Evolutionary conservation across 805 yeast species (phyloP), one percentile per base, ranked within the genome.

Genomic region (Yarrowia sp.): DNA sequence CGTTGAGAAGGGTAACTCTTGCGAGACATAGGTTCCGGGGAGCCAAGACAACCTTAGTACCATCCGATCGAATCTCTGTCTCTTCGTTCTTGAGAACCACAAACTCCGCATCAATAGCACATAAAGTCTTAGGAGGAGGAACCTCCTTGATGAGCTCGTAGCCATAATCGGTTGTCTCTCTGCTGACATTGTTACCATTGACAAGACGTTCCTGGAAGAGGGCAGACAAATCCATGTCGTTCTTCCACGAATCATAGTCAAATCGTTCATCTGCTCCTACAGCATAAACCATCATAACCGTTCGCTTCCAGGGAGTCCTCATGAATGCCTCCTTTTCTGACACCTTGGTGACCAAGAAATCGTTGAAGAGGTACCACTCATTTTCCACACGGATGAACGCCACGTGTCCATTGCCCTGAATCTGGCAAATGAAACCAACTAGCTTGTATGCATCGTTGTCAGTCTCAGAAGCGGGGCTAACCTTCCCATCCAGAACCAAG

Each of bases 81-180:
- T 87, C 85, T 69, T 92, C 98, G 4, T 89, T 89, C 56, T 85
- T 84, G 33, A 92, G 74, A 32, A 86, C 83, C 2, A 95, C 98
- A 80, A 96, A 95, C 75, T 95, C 99, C 0, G 99, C 98, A 79
- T 95, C 99, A 65, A 95, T 88, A 0, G 98, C 99, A 19, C 93
- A 86, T 41, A 92, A 74, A 0, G 90, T 79, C 0, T 97, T 97
- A 0, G 86, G 81, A 21, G 72, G 71, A 0, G 97, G 97, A 0
- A 90, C 89, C 70, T 89, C 92, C 0, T 91, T 85, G 66, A 90
- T 76, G n/a, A 89, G 77, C 69, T 84, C 82, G 72, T 89, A 90
- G 67, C 90, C 93, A 62, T 82, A 78, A 49, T 79, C 80, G 65
- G 81, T 79, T 0, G 80, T 82, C 62, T 84, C 84, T 67, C 92